Evolutionary conservation across 345 rosid species (phyloP), one percentile per base, ranked within the genome.

Genomic region (Eucalyptus caleyi): DNA sequence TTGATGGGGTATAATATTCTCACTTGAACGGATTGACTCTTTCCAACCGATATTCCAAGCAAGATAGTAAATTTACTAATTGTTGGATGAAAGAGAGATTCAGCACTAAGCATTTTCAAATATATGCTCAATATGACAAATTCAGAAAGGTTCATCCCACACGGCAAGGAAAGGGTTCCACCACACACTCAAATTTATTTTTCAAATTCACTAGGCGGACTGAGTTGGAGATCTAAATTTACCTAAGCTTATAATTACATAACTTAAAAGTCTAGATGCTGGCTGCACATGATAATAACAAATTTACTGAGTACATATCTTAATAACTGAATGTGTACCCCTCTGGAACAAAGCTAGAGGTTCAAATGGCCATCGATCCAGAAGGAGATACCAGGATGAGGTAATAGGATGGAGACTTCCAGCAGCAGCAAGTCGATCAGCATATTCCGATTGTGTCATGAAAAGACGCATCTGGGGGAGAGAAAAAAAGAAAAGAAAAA

Each of bases 391-490:
- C 32, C 27, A 9, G 44, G 21, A 83, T 54, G 59, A 19, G 53
- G 65, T n/a, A 87, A 7, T 12, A 69, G 32, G 86, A 56, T 32
- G 45, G 50, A 50, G 53, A 91, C 97, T 80, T 89, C 97, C 99
- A 82, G 97, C 99, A 77, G 94, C 89, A 59, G 96, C 94, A 32
- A 98, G 94, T 85, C 96, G 97, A 94, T 96, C 98, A 4, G 97
- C 95, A 62, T 96, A 97, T 91, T 97, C 92, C 12, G 96, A 96
- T 92, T 96, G 99, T 44, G 99, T 94, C 23, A 93, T 90, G 87
- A 96, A 98, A 90, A 98, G 97, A 87, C 99, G 95, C 95, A 97
- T 93, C 99, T 98, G 60, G 65, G 86, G 37, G 67, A 87, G 67
- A 83, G 86, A 86, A 69, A 34, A 59, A 87, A 59, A 72, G 86